phyloP scores from a whole-genome alignment of 2,329 filamentous ascomycete species.

The Phoma herbarum region DNA sequence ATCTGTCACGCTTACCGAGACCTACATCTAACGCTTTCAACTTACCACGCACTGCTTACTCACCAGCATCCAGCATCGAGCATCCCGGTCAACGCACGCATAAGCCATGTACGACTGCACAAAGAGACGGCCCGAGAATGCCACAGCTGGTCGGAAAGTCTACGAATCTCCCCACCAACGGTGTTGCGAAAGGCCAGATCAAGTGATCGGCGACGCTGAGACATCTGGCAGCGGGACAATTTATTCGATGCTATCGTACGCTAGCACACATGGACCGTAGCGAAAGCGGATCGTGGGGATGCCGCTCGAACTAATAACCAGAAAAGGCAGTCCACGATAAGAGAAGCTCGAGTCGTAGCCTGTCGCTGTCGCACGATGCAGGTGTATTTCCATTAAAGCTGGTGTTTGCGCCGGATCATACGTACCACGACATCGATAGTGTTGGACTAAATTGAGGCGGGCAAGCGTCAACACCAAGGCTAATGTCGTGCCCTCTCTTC shows the following conservation, averaged over 20 bases:
- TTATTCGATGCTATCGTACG: conserved; percentile 18
- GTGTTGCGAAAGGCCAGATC: conserved; percentile 11
- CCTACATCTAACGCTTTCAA: not conserved
- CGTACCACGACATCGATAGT: conserved; percentile 14
- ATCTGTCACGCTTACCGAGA: not conserved
- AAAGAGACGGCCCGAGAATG: conserved; percentile 6
- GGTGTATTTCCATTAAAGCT: conserved; percentile 24
- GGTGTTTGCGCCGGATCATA: conserved; percentile 18
- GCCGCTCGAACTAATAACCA: conserved; percentile 11
- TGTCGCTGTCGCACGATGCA: conserved; percentile 34
- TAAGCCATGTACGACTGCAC: conserved; percentile 11
- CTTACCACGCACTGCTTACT: conserved; percentile 7
- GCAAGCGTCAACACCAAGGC: conserved; percentile 11
- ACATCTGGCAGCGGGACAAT: conserved; percentile 19
- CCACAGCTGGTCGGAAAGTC: conserved; percentile 1
- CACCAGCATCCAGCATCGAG: conserved; percentile 1
- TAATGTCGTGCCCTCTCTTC: conserved; percentile 15
- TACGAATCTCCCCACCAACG: conserved; percentile 3
- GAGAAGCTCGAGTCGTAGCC: conserved; percentile 11
- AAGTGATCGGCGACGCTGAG: conserved; percentile 16
- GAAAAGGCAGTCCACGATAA: conserved; percentile 34
- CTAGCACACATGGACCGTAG: conserved; percentile 21
- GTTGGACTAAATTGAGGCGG: conserved; percentile 12
- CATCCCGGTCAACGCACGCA: conserved; percentile 10
- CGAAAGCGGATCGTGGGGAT: conserved; percentile 20